Percentiles rank a stretch among this genome's conserved stretches.
Conservation (phyloP, 2,329 filamentous ascomycete genomes). For the Pyrenophora tritici-repentis region DNA sequence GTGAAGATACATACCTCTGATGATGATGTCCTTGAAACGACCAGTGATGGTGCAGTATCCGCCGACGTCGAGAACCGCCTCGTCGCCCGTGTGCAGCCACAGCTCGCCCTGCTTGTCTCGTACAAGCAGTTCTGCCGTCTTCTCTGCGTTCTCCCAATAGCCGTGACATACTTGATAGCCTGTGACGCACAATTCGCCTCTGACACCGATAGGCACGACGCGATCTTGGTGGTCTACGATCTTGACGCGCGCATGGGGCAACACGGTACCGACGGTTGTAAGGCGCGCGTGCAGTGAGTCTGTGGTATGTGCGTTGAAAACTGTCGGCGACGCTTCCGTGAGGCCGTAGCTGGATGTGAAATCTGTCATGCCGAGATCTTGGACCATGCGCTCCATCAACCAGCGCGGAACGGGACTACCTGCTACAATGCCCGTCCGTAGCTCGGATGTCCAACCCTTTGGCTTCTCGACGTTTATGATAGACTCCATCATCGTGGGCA, state of each 20-base stretch:
- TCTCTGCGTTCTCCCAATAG: slow-evolving; percentile 70
- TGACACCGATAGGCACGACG: slow-evolving; percentile 68
- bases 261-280: slow-evolving; percentile 75
- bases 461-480: slow-evolving; percentile 57
- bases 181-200: slow-evolving; percentile 76
- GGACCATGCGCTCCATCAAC: slow-evolving; percentile 73
- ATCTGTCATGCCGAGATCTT: slow-evolving; percentile 74
- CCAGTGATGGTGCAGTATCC: slow-evolving; percentile 74
- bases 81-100: slow-evolving; percentile 49
- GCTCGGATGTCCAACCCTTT: slow-evolving; percentile 47
- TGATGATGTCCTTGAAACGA: slow-evolving; percentile 79
- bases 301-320: slow-evolving; percentile 78
- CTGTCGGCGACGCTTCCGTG: slow-evolving; percentile 78
- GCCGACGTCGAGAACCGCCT: slow-evolving; percentile 47
- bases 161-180: slow-evolving; percentile 75
- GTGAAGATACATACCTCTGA: slow-evolving; percentile 63
- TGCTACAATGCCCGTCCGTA: slow-evolving; percentile 79
- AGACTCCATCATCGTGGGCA: slow-evolving; percentile 83
- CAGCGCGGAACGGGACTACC: slow-evolving; percentile 76
- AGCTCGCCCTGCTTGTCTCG: slow-evolving; percentile 64
- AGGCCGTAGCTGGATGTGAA: slow-evolving; percentile 65
- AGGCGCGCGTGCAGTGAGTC: slow-evolving; percentile 70
- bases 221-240: slow-evolving; percentile 71
- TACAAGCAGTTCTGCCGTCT: slow-evolving; percentile 73
- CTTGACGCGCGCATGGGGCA: slow-evolving; percentile 77